phyloP scores from a whole-genome alignment of 148 eudicot species.

The Nyssa sinensis region DNA sequence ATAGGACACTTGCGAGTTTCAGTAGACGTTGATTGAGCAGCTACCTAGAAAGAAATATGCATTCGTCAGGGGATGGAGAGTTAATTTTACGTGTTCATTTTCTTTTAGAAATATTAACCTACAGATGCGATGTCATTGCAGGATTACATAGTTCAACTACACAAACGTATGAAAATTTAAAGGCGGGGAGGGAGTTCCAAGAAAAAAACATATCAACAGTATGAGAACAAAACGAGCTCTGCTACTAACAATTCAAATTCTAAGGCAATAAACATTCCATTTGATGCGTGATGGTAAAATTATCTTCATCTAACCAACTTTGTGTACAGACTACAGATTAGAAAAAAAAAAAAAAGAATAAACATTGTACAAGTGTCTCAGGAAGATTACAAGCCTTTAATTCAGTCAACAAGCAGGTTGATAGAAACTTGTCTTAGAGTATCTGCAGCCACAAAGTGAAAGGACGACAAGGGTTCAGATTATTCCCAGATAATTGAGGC shows the following conservation, averaged over 20 bases:
- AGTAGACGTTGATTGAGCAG: no score
- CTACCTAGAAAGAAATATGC: no score
- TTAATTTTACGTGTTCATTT: neutral
- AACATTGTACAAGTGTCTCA: neutral
- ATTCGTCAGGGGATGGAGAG: no score
- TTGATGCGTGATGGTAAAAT: neutral
- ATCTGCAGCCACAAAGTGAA: slow-evolving; percentile 18
- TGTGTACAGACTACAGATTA: no score
- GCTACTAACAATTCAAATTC: slow-evolving; percentile 5
- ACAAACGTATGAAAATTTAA: neutral
- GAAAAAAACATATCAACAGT: neutral
- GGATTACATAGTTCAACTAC: neutral
- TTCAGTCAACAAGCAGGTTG: slow-evolving; percentile 1
- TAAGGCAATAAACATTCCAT: neutral
- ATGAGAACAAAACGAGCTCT: slow-evolving; percentile 1
- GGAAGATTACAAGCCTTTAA: neutral
- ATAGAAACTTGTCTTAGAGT: slow-evolving; percentile 1
- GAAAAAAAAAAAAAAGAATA: neutral
- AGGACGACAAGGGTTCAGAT: neutral
- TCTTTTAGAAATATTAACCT: neutral
- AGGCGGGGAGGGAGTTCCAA: neutral
- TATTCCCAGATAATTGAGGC: neutral
- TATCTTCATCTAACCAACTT: slow-evolving; percentile 7
- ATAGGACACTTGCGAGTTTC: no score
- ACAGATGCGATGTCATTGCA: slow-evolving; percentile 11